Conservation (phyloP, 169 alveolate species). For the Cryptosporidium sp. region DNA sequence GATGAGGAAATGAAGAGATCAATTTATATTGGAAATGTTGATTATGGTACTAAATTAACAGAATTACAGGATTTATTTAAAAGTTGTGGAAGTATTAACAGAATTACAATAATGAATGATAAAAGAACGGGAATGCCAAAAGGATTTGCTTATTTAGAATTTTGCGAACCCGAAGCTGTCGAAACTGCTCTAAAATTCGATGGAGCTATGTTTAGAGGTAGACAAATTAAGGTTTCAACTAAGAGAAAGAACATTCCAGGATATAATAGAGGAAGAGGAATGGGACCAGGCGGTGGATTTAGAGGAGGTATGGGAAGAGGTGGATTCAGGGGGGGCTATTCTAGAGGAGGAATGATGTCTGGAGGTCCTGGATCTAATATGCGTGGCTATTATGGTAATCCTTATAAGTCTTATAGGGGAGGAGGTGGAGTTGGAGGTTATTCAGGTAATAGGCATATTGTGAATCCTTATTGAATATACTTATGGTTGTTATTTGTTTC, state of each 20-base stretch:
- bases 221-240: slow-evolving; percentile 68
- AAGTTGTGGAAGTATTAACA: slow-evolving; percentile 71
- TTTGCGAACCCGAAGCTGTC: slow-evolving; percentile 74
- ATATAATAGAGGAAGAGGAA: slow-evolving; percentile 45
- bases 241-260: slow-evolving; percentile 64
- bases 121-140: slow-evolving; percentile 74
- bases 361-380: slow-evolving; percentile 17
- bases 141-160: slow-evolving; percentile 72
- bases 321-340: slow-evolving; percentile 44
- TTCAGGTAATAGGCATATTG: slow-evolving; percentile 55
- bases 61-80: slow-evolving; percentile 67
- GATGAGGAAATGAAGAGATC: slow-evolving; percentile 72
- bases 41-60: slow-evolving; percentile 63
- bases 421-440: slow-evolving; percentile 37
- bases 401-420: slow-evolving; percentile 20
- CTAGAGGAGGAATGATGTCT: slow-evolving; percentile 31
- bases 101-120: slow-evolving; percentile 70
- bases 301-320: slow-evolving; percentile 52
- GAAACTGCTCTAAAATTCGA: slow-evolving; percentile 69
- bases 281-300: slow-evolving; percentile 11
- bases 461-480: slow-evolving; percentile 32
- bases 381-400: slow-evolving; percentile 67
- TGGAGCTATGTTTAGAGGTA: slow-evolving; percentile 73
- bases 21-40: slow-evolving; percentile 75
- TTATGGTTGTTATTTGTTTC: neutral